These are phyloP conservation scores for Aspergillus ochraceus DNA, from an alignment of 2,329 filamentous ascomycete genomes.

Conservation along the genomic window DNA sequence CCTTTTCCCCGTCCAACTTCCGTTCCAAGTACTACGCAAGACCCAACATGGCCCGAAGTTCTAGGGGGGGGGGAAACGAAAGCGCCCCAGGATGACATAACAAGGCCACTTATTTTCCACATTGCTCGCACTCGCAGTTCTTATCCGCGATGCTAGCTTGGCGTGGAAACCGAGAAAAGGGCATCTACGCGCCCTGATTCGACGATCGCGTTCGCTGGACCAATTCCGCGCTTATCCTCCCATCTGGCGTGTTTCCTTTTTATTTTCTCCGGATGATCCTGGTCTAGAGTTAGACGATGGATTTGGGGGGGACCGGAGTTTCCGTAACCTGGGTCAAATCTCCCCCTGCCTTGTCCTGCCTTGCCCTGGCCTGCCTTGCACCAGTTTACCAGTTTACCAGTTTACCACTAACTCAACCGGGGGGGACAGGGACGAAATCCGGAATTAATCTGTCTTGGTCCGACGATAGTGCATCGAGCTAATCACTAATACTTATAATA, in stretches of 20 bases:
- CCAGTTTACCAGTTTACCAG: constrained; percentile 4
- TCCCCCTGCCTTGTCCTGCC: not conserved
- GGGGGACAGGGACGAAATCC: not conserved
- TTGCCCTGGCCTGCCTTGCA: not conserved
- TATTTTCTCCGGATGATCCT: constrained; percentile 15
- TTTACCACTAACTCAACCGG: not conserved
- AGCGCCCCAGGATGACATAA: constrained; percentile 21
- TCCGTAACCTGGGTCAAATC: not conserved
- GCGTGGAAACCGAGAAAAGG: constrained; percentile 22
- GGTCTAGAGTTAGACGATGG: constrained; percentile 8
- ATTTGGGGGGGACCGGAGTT: not conserved
- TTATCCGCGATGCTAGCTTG: constrained; percentile 21
- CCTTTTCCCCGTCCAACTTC: not conserved
- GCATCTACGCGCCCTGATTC: constrained; percentile 28
- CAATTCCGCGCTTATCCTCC: constrained; percentile 25
- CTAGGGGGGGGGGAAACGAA: not conserved
- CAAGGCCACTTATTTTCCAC: not conserved
- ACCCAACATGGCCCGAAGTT: constrained; percentile 6
- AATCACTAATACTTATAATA: not conserved
- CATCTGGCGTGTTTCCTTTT: constrained; percentile 21
- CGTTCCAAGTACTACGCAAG: constrained; percentile 10
- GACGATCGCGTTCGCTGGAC: constrained; percentile 23
- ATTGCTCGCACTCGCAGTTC: constrained; percentile 1
- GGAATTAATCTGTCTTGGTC: constrained; percentile 7
- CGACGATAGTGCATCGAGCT: constrained; percentile 9